phyloP scores from a whole-genome alignment of 768 basidiomycete species.

The Boletus huronensis region DNA sequence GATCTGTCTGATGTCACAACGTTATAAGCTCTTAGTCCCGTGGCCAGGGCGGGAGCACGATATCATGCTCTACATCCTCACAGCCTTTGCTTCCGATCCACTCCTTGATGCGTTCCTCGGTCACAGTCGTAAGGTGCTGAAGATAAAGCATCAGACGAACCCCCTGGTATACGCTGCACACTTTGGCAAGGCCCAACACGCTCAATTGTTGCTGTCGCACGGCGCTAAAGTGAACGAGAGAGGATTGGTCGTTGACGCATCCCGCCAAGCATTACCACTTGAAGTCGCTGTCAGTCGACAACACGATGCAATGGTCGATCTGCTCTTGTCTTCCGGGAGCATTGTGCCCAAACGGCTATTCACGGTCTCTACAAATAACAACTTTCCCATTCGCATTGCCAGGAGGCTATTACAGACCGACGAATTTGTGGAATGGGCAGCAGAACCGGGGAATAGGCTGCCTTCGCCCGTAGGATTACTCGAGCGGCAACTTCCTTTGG shows the following conservation, averaged over 20 bases:
- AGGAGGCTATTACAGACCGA: conserved; percentile 5
- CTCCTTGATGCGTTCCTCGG: conserved; percentile 5
- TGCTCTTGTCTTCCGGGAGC: conserved; percentile 1
- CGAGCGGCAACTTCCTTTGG: neutral
- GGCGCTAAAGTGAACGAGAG: conserved; percentile 4
- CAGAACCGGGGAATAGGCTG: neutral
- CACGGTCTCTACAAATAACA: neutral
- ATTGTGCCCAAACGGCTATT: conserved; percentile 2
- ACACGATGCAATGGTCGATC: neutral
- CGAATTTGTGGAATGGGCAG: conserved; percentile 9
- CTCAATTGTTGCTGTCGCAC: neutral
- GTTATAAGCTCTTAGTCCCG: neutral
- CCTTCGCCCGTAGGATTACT: conserved; percentile 1
- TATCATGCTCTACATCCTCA: conserved; percentile 9
- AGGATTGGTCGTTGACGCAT: conserved; percentile 3
- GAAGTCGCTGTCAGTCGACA: conserved; percentile 6
- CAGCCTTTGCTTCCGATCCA: neutral
- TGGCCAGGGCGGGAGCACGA: conserved; percentile 5
- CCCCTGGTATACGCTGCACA: conserved; percentile 12
- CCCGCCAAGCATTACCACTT: neutral
- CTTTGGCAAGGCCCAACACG: conserved; percentile 4
- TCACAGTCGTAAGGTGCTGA: neutral
- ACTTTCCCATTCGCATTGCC: conserved; percentile 2
- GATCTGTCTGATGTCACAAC: neutral
- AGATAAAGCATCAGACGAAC: neutral